A percentile compares a stretch with the other conserved stretches of the same genome.
phyloP scores from a whole-genome alignment of 2,329 filamentous ascomycete genomes.

The Exophiala mesophila region DNA sequence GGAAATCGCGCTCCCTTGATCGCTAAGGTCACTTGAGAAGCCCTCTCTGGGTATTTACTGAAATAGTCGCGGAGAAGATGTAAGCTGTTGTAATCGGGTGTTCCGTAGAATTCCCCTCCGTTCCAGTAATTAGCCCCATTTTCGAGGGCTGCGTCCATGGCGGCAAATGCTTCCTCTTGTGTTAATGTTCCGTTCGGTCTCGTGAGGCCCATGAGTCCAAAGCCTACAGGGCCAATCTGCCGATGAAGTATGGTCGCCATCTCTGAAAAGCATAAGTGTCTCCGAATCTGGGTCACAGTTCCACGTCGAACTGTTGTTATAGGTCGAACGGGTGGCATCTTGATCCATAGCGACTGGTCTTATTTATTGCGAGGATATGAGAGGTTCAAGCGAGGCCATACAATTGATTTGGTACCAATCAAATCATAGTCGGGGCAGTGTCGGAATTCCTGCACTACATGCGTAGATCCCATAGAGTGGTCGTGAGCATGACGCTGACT shows the following conservation, averaged over 20 bases:
- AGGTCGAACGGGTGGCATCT: too few species aligned
- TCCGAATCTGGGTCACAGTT: too few species aligned
- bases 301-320: too few species aligned
- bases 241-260: conserved; percentile 35
- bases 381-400: too few species aligned
- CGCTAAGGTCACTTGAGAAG: conserved; percentile 55
- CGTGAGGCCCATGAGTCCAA: conserved; percentile 37
- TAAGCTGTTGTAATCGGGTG: conserved; percentile 52
- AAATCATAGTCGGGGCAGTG: too few species aligned
- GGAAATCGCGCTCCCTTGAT: conserved; percentile 54
- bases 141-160: conserved; percentile 51
- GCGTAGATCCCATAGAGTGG: too few species aligned
- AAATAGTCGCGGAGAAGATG: conserved; percentile 59
- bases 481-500: too few species aligned
- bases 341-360: too few species aligned
- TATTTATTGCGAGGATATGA: too few species aligned
- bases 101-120: conserved; percentile 61
- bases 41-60: conserved; percentile 58
- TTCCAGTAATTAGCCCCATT: conserved; percentile 53
- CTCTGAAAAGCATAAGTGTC: too few species aligned
- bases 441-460: too few species aligned
- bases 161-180: conserved; percentile 39
- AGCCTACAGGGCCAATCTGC: conserved; percentile 47
- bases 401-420: too few species aligned
- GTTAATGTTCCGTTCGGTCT: not conserved